Evolutionary conservation across 441 rosid genomes (phyloP).

Genomic region (Isatis lusitanica): DNA sequence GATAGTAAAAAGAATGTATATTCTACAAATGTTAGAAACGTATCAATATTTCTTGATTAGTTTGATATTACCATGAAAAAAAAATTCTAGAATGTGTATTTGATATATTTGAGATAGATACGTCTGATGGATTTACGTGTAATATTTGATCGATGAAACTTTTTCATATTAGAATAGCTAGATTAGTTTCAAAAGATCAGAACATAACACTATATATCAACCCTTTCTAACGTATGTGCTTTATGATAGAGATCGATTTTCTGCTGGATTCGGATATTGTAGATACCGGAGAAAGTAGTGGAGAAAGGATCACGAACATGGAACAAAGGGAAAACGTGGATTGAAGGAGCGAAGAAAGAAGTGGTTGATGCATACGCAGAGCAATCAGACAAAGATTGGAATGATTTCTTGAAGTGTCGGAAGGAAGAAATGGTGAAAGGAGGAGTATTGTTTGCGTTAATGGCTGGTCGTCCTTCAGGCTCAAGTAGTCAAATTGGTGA

Average conservation of each 20-base stretch:
- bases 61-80: conserved; percentile 5
- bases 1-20: not conserved
- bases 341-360: conserved; percentile 50
- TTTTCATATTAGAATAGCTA: not conserved
- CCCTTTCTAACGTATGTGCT: not conserved
- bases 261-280: not conserved
- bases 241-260: not conserved
- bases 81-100: not conserved
- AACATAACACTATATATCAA: not conserved
- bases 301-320: conserved; percentile 46
- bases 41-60: not conserved
- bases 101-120: not conserved
- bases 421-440: conserved; percentile 55
- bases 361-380: conserved; percentile 55
- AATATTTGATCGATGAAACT: not conserved
- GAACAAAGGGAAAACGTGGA: conserved; percentile 60
- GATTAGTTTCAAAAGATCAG: not conserved
- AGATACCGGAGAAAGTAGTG: conserved; percentile 49
- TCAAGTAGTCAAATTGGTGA: conserved; percentile 47
- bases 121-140: not conserved
- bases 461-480: conserved; percentile 54
- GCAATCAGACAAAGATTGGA: conserved; percentile 52
- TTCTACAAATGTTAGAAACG: not conserved
- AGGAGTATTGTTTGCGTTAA: conserved; percentile 52
- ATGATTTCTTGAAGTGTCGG: conserved; percentile 48